Evolutionary conservation across 139 green algal species (phyloP).

Genomic region (Auxenochlorella pyrenoidosa): DNA sequence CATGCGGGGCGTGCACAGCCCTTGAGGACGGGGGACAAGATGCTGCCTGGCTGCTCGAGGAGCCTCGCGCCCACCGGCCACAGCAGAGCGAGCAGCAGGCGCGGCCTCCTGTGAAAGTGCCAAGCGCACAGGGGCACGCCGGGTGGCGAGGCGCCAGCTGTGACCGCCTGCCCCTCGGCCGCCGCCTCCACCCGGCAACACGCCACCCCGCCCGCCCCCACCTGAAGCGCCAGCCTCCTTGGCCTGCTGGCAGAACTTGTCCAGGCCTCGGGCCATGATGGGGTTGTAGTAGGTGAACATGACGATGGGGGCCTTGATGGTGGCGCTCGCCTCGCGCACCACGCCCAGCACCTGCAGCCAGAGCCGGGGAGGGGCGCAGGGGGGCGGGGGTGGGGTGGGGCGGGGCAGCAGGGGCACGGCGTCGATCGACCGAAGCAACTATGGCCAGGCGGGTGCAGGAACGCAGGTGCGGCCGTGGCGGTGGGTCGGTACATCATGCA

Average conservation of each 20-base stretch:
- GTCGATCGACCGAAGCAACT: no score
- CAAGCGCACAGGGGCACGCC: neutral
- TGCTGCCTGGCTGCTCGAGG: no score
- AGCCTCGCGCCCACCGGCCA: no score
- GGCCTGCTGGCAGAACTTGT: constrained; percentile 88
- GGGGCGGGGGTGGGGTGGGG: neutral
- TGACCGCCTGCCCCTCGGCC: neutral
- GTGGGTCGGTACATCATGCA: no score
- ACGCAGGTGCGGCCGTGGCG: neutral
- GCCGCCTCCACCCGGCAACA: neutral
- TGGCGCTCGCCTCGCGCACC: constrained; percentile 60
- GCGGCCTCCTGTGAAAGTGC: no score
- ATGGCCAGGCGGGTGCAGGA: no score
- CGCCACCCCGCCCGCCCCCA: neutral
- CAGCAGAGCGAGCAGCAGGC: no score
- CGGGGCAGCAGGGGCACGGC: no score
- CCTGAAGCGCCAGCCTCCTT: constrained; percentile 88
- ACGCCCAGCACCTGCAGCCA: constrained; percentile 75
- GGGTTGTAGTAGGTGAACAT: constrained; percentile 99
- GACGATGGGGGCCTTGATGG: constrained; percentile 88
- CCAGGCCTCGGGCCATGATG: constrained; percentile 90
- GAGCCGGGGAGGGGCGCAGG: no score
- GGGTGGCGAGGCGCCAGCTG: no score
- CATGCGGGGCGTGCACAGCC: neutral
- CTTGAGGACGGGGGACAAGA: neutral